Evolutionary conservation across 106 monocot species (phyloP), one percentile per base, ranked within the genome.

Genomic region (Platanthera zijinensis): DNA sequence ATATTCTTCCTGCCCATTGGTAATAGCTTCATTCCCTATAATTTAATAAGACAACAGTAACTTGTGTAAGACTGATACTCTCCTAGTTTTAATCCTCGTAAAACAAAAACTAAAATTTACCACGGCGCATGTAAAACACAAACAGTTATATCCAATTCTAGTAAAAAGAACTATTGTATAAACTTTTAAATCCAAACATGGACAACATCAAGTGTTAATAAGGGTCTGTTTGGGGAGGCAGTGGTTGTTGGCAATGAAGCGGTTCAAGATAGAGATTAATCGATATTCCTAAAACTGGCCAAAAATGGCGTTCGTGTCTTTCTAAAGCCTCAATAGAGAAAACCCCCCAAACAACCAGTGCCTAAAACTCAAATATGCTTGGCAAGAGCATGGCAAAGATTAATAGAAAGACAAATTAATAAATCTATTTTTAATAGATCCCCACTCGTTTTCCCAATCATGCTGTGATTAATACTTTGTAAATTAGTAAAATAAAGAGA

Each of bases 1-100:
- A 92, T 49, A 52, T 87, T 94, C 90, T 92, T 99, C 82, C 90
- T 94, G n/a, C 99, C 99, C 83, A 83, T 85, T 1, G 99, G 99
- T 71, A 99, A 71, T 53, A 99, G 84, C 78, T 94, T 99, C 99
- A 99, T 99, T 48, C 94, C 94, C 99, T 99, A 75, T 18, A 84
- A 51, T 17, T 21, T 10, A 51, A 72, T 4, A 51, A 6, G 48
- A 70, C 70, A 70, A 47, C 48, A n/a, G 48, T 70, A 25, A 48
- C 70, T 15, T 7, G 48, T 70, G 15, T 47, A 70, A 70, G 4
- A 13, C 17, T 46, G 48, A 70, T 48, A 70, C 48, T 70, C 48
- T n/a, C 1, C 48, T 15, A 46, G 17, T 46, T 4, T 46, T 14
- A 5, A 39, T 47, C 47, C 8, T 72, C 50, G 50, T n/a, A 47